A percentile compares a stretch with the other conserved stretches of the same genome.
Evolutionary conservation across 1,139 yeast genomes (phyloP).

Genomic region (Kodamaea derodonti): DNA sequence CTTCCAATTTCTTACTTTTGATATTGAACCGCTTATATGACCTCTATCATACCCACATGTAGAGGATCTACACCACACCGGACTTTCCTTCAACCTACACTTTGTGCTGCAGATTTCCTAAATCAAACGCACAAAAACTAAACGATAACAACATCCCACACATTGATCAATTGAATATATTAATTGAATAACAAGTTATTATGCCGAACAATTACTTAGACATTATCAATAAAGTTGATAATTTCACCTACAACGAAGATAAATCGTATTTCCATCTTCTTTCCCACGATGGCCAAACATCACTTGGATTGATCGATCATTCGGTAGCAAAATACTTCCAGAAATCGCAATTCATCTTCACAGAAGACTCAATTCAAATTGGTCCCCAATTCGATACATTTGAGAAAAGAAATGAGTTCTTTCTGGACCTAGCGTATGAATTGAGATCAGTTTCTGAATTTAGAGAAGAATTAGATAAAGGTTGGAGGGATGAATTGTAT

Average conservation of each 20-base stretch:
- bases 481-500: conserved; percentile 89
- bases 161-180: too few species aligned
- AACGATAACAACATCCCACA: too few species aligned
- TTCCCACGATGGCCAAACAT: conserved; percentile 46
- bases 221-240: conserved; percentile 44
- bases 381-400: conserved; percentile 33
- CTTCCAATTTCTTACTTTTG: too few species aligned
- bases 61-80: too few species aligned
- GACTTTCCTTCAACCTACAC: too few species aligned
- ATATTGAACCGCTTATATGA: too few species aligned
- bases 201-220: too few species aligned
- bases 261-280: conserved; percentile 32
- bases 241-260: conserved; percentile 34
- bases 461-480: conserved; percentile 44
- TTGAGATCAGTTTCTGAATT: conserved; percentile 42
- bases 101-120: too few species aligned
- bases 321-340: conserved; percentile 40
- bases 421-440: conserved; percentile 39
- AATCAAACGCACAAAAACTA: too few species aligned
- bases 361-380: conserved; percentile 33
- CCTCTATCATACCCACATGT: too few species aligned
- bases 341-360: conserved; percentile 30
- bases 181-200: too few species aligned
- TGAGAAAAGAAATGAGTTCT: conserved; percentile 43
- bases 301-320: conserved; percentile 53